phyloP scores from a whole-genome alignment of 768 basidiomycete genomes.

The Coprinopsis sp. region DNA sequence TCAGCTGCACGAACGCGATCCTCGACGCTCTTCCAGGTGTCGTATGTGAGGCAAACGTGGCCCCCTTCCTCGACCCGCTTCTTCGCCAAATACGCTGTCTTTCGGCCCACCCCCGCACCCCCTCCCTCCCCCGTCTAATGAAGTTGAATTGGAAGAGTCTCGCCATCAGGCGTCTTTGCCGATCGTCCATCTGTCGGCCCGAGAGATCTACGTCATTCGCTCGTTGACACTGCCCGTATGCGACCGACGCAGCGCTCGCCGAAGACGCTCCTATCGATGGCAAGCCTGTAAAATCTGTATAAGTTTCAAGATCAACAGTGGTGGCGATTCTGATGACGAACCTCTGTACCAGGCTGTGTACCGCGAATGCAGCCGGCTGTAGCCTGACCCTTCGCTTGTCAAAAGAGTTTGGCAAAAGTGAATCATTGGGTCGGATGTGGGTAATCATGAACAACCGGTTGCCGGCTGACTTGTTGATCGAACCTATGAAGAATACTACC shows the following conservation, averaged over 20 bases:
- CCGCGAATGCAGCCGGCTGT: slow-evolving; percentile 69
- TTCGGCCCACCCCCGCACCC: too few relatives aligned
- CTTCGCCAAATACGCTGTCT: background rate
- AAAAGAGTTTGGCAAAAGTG: slow-evolving; percentile 83
- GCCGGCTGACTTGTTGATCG: slow-evolving; percentile 17
- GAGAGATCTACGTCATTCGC: slow-evolving; percentile 67
- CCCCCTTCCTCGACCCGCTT: slow-evolving; percentile 18
- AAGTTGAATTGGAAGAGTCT: background rate
- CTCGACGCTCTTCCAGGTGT: slow-evolving; percentile 82
- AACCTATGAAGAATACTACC: too few relatives aligned
- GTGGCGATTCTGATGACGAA: background rate
- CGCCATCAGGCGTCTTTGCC: slow-evolving; percentile 63
- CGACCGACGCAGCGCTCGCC: slow-evolving; percentile 75
- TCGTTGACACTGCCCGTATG: slow-evolving; percentile 61
- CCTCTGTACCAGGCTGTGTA: slow-evolving; percentile 57
- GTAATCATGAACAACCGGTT: slow-evolving; percentile 69
- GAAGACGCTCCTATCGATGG: slow-evolving; percentile 57
- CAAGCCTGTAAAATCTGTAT: background rate
- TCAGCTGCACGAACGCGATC: slow-evolving; percentile 66
- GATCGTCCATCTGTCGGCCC: slow-evolving; percentile 74
- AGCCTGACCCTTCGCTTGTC: slow-evolving; percentile 84
- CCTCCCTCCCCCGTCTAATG: too few relatives aligned
- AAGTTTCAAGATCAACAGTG: background rate
- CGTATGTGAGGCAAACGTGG: slow-evolving; percentile 69
- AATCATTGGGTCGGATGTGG: slow-evolving; percentile 89